Conservation (phyloP, 2,329 filamentous ascomycete species). For the Aspergillus versicolor region DNA sequence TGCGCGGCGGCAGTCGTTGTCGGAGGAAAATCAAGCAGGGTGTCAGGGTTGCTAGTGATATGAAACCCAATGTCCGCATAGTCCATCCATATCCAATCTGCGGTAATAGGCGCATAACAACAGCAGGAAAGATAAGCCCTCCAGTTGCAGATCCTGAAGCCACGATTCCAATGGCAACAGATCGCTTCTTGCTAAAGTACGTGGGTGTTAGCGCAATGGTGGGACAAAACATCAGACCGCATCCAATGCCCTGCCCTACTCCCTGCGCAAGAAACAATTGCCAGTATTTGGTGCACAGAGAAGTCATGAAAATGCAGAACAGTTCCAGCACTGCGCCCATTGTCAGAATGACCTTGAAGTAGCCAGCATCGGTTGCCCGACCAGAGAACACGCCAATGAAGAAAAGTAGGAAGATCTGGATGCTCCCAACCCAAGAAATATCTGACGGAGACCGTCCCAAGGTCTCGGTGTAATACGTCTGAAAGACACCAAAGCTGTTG, state of each 20-base stretch:
- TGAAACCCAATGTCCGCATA: conserved; percentile 60
- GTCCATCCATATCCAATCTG: conserved; percentile 65
- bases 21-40: conserved; percentile 47
- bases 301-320: conserved; percentile 54
- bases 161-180: conserved; percentile 59
- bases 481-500: conserved; percentile 58
- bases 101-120: conserved; percentile 57
- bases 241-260: conserved; percentile 57
- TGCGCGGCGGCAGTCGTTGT: conserved; percentile 51
- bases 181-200: conserved; percentile 61
- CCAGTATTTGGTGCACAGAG: conserved; percentile 49
- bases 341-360: conserved; percentile 47
- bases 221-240: conserved; percentile 56
- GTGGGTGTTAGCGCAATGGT: conserved; percentile 57
- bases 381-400: conserved; percentile 53
- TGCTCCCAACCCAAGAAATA: conserved; percentile 54
- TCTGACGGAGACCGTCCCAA: conserved; percentile 46
- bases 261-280: conserved; percentile 54
- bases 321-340: conserved; percentile 46
- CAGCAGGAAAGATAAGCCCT: conserved; percentile 63
- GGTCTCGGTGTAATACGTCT: conserved; percentile 51
- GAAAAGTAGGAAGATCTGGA: conserved; percentile 54
- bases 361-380: conserved; percentile 53
- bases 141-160: conserved; percentile 62
- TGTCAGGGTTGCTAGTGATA: conserved; percentile 52